Percentiles rank a stretch among this genome's conserved stretches.
Conservation (phyloP, 2,329 filamentous ascomycete genomes). For the Neopestalotiopsis rosae region DNA sequence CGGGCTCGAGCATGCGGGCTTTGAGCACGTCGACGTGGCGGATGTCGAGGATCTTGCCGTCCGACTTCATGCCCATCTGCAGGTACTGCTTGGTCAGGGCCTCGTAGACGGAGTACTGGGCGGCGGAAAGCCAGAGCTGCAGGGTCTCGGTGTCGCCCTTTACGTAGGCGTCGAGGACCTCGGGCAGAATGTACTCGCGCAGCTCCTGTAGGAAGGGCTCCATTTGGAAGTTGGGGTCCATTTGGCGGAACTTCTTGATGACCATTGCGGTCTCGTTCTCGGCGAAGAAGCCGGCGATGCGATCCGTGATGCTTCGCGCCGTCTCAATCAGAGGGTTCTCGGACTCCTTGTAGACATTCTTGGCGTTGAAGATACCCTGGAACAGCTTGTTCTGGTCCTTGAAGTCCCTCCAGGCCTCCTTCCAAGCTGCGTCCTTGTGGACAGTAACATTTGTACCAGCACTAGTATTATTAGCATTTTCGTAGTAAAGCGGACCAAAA, state of each 20-base stretch:
- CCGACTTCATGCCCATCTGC: slow-evolving; percentile 88
- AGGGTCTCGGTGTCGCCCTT: slow-evolving; percentile 92
- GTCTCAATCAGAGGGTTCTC: slow-evolving; percentile 95
- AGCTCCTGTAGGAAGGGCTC: slow-evolving; percentile 95
- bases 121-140: slow-evolving; percentile 94
- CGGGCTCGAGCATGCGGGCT: slow-evolving; percentile 81
- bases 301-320: slow-evolving; percentile 91
- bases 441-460: slow-evolving; percentile 93
- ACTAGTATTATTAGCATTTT: slow-evolving; percentile 53
- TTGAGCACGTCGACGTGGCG: slow-evolving; percentile 87
- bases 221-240: slow-evolving; percentile 93
- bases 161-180: slow-evolving; percentile 97
- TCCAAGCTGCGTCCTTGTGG: slow-evolving; percentile 97
- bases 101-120: slow-evolving; percentile 95
- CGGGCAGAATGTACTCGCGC: slow-evolving; percentile 95
- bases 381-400: slow-evolving; percentile 87
- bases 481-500: slow-evolving; percentile 21
- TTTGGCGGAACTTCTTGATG: slow-evolving; percentile 96
- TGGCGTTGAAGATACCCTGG: slow-evolving; percentile 86
- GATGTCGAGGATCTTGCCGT: slow-evolving; percentile 94
- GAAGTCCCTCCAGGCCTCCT: slow-evolving; percentile 98
- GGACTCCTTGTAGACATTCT: slow-evolving; percentile 90
- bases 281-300: slow-evolving; percentile 93
- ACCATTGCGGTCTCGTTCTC: slow-evolving; percentile 98
- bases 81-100: slow-evolving; percentile 98